Evolutionary conservation across 164 flowering plant genomes (phyloP).

Genomic region (Nelumbo lutea): DNA sequence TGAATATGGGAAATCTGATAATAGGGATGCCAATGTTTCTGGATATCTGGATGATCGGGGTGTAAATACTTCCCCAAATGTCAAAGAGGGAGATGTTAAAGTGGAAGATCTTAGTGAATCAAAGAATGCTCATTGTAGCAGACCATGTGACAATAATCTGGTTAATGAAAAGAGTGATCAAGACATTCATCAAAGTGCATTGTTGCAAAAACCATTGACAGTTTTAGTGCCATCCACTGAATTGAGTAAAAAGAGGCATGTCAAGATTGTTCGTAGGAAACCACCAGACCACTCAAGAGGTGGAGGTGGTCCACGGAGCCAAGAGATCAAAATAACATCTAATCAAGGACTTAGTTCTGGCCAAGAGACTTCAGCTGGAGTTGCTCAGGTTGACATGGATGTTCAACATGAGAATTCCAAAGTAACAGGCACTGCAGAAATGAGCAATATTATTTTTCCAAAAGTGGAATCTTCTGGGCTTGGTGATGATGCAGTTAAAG

Average conservation of each 20-base stretch:
- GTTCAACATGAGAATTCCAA: slow-evolving; percentile 18
- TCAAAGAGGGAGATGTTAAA: slow-evolving; percentile 13
- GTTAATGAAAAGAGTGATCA: slow-evolving; percentile 13
- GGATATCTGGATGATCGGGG: slow-evolving; percentile 8
- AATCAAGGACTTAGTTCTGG: slow-evolving; percentile 15
- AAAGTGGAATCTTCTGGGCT: slow-evolving; percentile 21
- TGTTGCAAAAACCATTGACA: slow-evolving; percentile 15
- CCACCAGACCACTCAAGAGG: slow-evolving; percentile 15
- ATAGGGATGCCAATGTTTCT: background rate
- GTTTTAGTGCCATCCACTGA: slow-evolving; percentile 12
- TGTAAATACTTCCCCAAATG: slow-evolving; percentile 7
- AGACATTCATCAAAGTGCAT: slow-evolving; percentile 8
- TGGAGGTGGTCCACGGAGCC: slow-evolving; percentile 13
- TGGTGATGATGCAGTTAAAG: slow-evolving; percentile 32
- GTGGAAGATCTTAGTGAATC: slow-evolving; percentile 18
- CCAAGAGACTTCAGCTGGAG: slow-evolving; percentile 16
- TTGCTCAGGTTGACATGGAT: slow-evolving; percentile 6
- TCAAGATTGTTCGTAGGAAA: slow-evolving; percentile 6
- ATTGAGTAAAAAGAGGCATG: slow-evolving; percentile 13
- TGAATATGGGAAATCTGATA: slow-evolving; percentile 13
- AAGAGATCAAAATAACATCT: slow-evolving; percentile 16
- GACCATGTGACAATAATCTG: slow-evolving; percentile 6
- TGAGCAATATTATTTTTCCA: slow-evolving; percentile 12
- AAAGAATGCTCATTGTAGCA: slow-evolving; percentile 4
- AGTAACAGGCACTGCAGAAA: slow-evolving; percentile 13